Percentiles rank a stretch among this genome's conserved stretches.
phyloP scores from a whole-genome alignment of 2,329 filamentous ascomycete species.

The Fusarium citri region DNA sequence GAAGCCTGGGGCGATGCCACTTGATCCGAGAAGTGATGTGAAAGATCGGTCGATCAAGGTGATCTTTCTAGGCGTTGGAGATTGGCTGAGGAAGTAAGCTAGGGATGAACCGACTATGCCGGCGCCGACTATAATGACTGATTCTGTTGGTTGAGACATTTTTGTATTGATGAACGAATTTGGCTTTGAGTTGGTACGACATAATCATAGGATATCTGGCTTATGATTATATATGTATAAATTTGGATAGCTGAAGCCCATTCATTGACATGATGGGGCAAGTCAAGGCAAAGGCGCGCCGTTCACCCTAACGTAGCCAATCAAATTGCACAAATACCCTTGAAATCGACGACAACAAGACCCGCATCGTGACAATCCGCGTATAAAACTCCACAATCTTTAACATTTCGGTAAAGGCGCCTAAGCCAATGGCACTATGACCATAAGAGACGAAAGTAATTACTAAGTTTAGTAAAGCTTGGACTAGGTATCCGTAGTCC shows the following conservation, averaged over 20 bases:
- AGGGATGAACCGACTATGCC: conserved; percentile 39
- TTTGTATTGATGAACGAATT: neutral
- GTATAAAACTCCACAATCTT: neutral
- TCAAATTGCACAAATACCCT: neutral
- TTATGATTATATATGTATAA: neutral
- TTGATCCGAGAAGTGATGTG: conserved; percentile 28
- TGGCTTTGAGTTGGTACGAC: fast-evolving
- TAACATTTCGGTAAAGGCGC: neutral
- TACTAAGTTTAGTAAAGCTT: neutral
- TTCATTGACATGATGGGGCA: neutral
- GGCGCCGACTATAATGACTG: conserved; percentile 31
- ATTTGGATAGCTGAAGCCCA: neutral
- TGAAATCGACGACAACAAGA: neutral
- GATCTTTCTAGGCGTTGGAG: conserved; percentile 12
- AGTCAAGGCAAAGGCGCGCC: conserved; percentile 13
- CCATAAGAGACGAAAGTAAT: neutral
- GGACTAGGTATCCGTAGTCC: too few relatives aligned
- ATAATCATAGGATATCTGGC: fast-evolving
- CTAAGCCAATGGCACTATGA: neutral
- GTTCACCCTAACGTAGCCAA: neutral
- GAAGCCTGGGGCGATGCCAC: conserved; percentile 38
- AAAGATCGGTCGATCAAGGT: conserved; percentile 39
- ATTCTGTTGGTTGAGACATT: conserved; percentile 30
- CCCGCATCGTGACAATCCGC: neutral
- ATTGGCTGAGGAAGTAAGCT: conserved; percentile 22